A percentile compares a stretch with the other conserved stretches of the same genome.
Evolutionary conservation across 179 eudicot species (phyloP).

Genomic region (Beta corolliflora): DNA sequence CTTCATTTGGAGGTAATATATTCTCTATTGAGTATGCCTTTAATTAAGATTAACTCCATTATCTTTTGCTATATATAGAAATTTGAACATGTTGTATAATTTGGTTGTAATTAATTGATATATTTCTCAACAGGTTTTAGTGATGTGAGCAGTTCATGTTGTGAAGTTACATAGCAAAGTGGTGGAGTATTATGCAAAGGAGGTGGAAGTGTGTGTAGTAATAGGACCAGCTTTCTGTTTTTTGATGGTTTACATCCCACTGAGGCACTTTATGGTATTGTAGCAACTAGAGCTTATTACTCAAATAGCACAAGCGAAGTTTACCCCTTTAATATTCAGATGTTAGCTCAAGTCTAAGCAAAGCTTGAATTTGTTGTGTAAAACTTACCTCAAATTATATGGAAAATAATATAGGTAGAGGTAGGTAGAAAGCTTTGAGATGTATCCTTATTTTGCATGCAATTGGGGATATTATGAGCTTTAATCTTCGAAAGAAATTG

Average conservation of each 20-base stretch:
- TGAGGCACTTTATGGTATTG: slow-evolving; percentile 14
- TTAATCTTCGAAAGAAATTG: too few relatives aligned
- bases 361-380: not conserved
- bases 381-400: too few relatives aligned
- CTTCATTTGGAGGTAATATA: slow-evolving; percentile 23
- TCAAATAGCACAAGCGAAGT: slow-evolving; percentile 12
- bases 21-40: not conserved
- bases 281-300: slow-evolving; percentile 25
- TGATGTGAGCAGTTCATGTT: slow-evolving; percentile 27
- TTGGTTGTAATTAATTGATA: not conserved
- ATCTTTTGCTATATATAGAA: too few relatives aligned
- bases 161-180: slow-evolving; percentile 21
- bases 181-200: slow-evolving; percentile 12
- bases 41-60: too few relatives aligned
- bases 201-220: slow-evolving; percentile 20
- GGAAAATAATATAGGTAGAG: not conserved
- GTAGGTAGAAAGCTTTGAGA: too few relatives aligned
- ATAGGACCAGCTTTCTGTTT: slow-evolving; percentile 11
- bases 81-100: too few relatives aligned
- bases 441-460: too few relatives aligned
- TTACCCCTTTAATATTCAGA: slow-evolving; percentile 24
- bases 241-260: slow-evolving; percentile 27
- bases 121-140: slow-evolving; percentile 19
- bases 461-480: too few relatives aligned
- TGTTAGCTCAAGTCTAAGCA: slow-evolving; percentile 3